Evolutionary conservation across 1,284 basidiomycete species (phyloP), one percentile per base, ranked within the genome.

Genomic region (Apiotrichum mycotoxinovorans): DNA sequence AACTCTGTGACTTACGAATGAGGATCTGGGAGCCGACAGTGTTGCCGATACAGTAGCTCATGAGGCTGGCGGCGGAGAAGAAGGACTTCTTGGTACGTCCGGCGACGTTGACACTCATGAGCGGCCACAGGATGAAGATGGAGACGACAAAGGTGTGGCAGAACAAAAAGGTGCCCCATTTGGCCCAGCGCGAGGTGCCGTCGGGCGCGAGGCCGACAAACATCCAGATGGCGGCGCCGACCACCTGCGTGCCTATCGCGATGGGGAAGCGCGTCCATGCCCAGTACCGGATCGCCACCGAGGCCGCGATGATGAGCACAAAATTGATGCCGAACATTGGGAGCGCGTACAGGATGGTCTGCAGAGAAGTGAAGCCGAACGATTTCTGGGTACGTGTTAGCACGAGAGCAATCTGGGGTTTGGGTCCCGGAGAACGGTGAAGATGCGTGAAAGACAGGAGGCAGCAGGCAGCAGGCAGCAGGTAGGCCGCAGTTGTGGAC

Each of bases 61-160:
- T 60, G n/a, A 64, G 49, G 4, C 17, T 52, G 0, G 40, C 54
- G 17, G 56, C 65, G 5, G 44, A 44, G 33, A 66, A 52, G 46
- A 63, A 66, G 12, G 62, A 57, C 60, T 70, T 70, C 61, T 70
- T 70, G 44, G 66, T 70, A 27, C 68, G 58, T 5, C 68, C 68
- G 34, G 66, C 68, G 34, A 63, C 59, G 51, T 71, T 71, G 56
- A 66, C 41, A 10, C 60, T 52, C 52, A 71, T 60, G 34, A 71
- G 62, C 1, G 70, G 60, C 70, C 68, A 70, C 20, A 64, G 38
- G n/a, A 66, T 45, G 58, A 71, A 70, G 3, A 65, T 64, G 11
- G 64, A 38, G 43, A 62, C 51, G 5, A 61, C 54, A 50, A 61
- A 62, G 17, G 58, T 18, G 47, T 42, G 56, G 58, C 41, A 43